A percentile compares a stretch with the other conserved stretches of the same genome.
phyloP scores from a whole-genome alignment of 31 red algal species.

The Asparagopsis taxiformis region DNA sequence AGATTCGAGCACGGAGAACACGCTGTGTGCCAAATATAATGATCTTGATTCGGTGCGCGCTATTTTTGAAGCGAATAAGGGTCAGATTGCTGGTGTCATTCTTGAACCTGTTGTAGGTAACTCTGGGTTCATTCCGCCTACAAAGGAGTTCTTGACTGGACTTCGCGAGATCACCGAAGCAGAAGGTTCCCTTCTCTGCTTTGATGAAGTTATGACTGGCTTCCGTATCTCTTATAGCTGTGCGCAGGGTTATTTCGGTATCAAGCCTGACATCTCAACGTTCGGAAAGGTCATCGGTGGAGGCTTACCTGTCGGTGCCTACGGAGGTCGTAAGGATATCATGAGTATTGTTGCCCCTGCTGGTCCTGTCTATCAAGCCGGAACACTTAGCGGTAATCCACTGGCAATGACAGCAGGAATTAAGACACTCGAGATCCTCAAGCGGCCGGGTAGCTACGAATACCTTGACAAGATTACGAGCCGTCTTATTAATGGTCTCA shows the following conservation, averaged over 20 bases:
- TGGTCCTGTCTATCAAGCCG: constrained; percentile 99
- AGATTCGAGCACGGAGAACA: constrained; percentile 74
- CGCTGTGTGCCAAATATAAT: constrained; percentile 93
- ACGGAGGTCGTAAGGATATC: constrained; percentile 97
- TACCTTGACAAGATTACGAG: constrained; percentile 85
- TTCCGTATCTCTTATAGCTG: constrained; percentile 96
- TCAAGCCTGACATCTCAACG: constrained; percentile 97
- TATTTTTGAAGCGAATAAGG: constrained; percentile 82
- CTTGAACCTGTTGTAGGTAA: constrained; percentile 99
- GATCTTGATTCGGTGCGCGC: constrained; percentile 88
- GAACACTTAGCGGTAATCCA: constrained; percentile 97
- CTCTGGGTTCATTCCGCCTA: constrained; percentile 94
- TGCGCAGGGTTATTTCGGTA: constrained; percentile 92
- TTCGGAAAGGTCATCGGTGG: constrained; percentile 99
- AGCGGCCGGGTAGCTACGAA: constrained; percentile 92
- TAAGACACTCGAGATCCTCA: constrained; percentile 97
- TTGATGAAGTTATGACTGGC: constrained; percentile 99
- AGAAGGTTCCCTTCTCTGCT: constrained; percentile 94
- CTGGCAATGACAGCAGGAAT: constrained; percentile 99
- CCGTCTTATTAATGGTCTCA: constrained; percentile 70
- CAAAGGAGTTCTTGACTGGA: constrained; percentile 78
- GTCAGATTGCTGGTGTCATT: constrained; percentile 98
- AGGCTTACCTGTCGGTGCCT: constrained; percentile 98
- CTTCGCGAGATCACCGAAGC: constrained; percentile 85
- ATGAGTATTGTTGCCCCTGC: constrained; percentile 99